phyloP scores from a whole-genome alignment of 2,329 filamentous ascomycete species.

The Pseudocercospora pini-densiflorae region DNA sequence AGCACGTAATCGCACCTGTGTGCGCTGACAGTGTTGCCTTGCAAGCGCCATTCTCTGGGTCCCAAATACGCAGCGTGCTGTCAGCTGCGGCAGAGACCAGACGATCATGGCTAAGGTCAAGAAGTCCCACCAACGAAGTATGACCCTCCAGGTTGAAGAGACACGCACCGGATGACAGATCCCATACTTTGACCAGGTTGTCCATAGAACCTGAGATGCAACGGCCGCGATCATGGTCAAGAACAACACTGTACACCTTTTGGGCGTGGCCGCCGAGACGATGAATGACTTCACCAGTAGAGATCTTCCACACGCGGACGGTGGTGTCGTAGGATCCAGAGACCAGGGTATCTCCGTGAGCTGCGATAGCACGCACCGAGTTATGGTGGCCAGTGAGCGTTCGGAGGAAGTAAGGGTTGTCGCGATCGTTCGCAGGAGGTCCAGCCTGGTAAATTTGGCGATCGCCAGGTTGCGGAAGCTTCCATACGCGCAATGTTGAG shows the following conservation, averaged over 20 bases:
- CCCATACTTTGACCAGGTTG: constrained; percentile 97
- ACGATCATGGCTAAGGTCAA: constrained; percentile 86
- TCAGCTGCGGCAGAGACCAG: constrained; percentile 95
- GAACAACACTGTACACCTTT: constrained; percentile 96
- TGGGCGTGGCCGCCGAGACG: constrained; percentile 83
- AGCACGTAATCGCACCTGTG: constrained; percentile 97
- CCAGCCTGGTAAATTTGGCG: constrained; percentile 78
- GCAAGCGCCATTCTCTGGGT: constrained; percentile 89
- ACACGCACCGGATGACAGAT: constrained; percentile 81
- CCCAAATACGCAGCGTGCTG: constrained; percentile 94
- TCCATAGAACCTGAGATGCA: constrained; percentile 99
- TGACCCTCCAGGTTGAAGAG: constrained; percentile 93
- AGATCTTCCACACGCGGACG: constrained; percentile 96
- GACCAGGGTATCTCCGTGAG: constrained; percentile 92
- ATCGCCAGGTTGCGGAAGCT: constrained; percentile 80
- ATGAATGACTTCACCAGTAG: constrained; percentile 85
- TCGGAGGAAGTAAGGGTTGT: constrained; percentile 94
- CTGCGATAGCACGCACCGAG: constrained; percentile 94
- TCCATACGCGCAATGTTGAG: constrained; percentile 93
- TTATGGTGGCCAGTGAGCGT: constrained; percentile 85
- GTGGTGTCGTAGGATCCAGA: constrained; percentile 97
- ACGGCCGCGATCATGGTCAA: constrained; percentile 87
- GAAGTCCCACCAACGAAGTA: constrained; percentile 84
- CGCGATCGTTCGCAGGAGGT: constrained; percentile 71
- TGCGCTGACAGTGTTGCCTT: constrained; percentile 90